Conservation (phyloP, 306 rosid genomes). For the Crataegus laevigata region DNA sequence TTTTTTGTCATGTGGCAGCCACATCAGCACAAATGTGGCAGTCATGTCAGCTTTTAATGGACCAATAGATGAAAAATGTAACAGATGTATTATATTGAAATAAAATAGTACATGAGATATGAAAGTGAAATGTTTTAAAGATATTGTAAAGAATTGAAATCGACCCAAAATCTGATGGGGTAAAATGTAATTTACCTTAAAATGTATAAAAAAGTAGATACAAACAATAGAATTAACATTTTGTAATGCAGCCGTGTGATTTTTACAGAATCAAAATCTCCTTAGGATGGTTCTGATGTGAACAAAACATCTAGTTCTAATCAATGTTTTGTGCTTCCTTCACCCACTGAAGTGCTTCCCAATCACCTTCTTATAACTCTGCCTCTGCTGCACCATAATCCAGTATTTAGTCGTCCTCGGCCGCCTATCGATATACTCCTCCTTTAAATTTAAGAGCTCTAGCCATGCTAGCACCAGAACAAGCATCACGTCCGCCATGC, state of each 20-base stretch:
- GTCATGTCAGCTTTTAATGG: too few species aligned
- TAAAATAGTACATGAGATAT: too few species aligned
- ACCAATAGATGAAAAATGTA: too few species aligned
- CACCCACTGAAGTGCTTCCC: slow-evolving; percentile 77
- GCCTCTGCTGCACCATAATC: slow-evolving; percentile 80
- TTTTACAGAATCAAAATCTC: slow-evolving; percentile 50
- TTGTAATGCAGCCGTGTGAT: background rate
- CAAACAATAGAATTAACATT: background rate
- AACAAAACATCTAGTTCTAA: slow-evolving; percentile 72
- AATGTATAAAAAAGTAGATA: too few species aligned
- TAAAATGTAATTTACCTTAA: too few species aligned
- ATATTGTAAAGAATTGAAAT: too few species aligned
- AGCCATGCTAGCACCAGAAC: slow-evolving; percentile 66
- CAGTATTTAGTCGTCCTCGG: slow-evolving; percentile 79
- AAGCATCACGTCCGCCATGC: slow-evolving; percentile 84
- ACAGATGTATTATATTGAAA: too few species aligned
- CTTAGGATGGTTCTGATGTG: slow-evolving; percentile 59
- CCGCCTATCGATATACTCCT: slow-evolving; percentile 52
- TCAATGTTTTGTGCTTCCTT: slow-evolving; percentile 71
- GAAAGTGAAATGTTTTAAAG: too few species aligned
- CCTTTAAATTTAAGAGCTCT: slow-evolving; percentile 51
- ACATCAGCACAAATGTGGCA: too few species aligned
- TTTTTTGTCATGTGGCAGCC: too few species aligned
- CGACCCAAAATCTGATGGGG: too few species aligned
- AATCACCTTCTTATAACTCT: slow-evolving; percentile 80